Percentiles rank a stretch among this genome's conserved stretches.
Evolutionary conservation across 306 rosid genomes (phyloP).

Genomic region (Datisca glomerata): DNA sequence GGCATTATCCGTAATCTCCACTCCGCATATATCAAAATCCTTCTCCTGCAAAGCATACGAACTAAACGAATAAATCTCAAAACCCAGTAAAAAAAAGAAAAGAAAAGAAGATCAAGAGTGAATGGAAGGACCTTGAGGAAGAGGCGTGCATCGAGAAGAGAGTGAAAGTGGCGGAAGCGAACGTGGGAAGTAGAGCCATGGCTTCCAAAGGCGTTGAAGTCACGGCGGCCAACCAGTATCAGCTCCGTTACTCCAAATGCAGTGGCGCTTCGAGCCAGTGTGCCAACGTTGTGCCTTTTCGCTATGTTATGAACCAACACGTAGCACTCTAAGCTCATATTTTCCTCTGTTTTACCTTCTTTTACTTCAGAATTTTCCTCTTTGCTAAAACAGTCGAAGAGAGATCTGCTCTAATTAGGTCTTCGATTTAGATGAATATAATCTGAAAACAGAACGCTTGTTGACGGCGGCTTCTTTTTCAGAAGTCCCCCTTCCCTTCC

Average conservation of each 20-base stretch:
- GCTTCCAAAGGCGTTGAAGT: conserved; percentile 82
- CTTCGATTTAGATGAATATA: too few relatives aligned
- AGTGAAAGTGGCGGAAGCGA: conserved; percentile 81
- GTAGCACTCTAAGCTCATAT: conserved; percentile 48
- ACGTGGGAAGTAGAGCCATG: conserved; percentile 83
- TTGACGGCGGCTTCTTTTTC: too few relatives aligned
- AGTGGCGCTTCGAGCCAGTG: conserved; percentile 85
- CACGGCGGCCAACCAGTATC: conserved; percentile 76
- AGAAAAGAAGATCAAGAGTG: background rate
- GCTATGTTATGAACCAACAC: conserved; percentile 93
- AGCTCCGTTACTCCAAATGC: conserved; percentile 83
- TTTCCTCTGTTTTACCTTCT: background rate
- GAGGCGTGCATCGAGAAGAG: conserved; percentile 58
- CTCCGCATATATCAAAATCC: conserved; percentile 84
- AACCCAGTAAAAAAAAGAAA: background rate
- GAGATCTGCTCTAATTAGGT: too few relatives aligned
- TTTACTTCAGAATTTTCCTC: too few relatives aligned
- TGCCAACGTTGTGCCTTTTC: conserved; percentile 76
- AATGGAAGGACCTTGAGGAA: conserved; percentile 43
- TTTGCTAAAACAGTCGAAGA: background rate
- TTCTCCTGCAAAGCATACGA: conserved; percentile 27
- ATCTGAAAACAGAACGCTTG: too few relatives aligned
- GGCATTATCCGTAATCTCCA: conserved; percentile 73
- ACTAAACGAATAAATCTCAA: background rate
- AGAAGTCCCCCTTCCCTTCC: too few relatives aligned